These are phyloP conservation scores for Dalbergia cochinchinensis DNA, from an alignment of 306 rosid genomes.

Conservation along the genomic window DNA sequence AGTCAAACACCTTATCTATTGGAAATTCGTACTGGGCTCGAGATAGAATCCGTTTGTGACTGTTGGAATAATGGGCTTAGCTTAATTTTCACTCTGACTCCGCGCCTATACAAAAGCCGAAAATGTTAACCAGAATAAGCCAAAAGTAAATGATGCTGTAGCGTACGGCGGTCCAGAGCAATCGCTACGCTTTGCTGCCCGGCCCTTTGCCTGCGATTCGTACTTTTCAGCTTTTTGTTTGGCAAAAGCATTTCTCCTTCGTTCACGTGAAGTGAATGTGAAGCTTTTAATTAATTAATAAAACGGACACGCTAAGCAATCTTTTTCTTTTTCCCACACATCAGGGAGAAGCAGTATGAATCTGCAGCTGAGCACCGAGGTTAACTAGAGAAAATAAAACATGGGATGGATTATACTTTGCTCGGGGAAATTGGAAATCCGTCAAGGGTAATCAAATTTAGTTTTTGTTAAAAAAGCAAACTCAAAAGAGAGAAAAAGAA, in stretches of 20 bases:
- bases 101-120: neutral
- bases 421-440: neutral
- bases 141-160: too few species aligned
- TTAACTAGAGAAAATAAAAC: neutral
- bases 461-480: too few species aligned
- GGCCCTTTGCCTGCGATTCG: too few species aligned
- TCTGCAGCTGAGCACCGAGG: too few species aligned
- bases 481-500: too few species aligned
- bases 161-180: too few species aligned
- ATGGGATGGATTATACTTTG: neutral
- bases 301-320: neutral
- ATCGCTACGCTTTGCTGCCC: too few species aligned
- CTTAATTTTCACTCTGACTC: neutral
- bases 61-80: neutral
- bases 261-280: constrained; percentile 10
- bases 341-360: too few species aligned
- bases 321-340: too few species aligned
- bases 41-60: neutral
- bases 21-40: neutral
- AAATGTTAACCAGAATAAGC: too few species aligned
- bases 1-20: neutral
- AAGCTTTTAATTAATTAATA: constrained; percentile 1
- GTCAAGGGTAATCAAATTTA: neutral
- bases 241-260: neutral
- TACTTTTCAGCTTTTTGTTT: neutral